Percentiles rank a stretch among this genome's conserved stretches.
Conservation (phyloP, 1,284 basidiomycete species). For the Athelia sp. region DNA sequence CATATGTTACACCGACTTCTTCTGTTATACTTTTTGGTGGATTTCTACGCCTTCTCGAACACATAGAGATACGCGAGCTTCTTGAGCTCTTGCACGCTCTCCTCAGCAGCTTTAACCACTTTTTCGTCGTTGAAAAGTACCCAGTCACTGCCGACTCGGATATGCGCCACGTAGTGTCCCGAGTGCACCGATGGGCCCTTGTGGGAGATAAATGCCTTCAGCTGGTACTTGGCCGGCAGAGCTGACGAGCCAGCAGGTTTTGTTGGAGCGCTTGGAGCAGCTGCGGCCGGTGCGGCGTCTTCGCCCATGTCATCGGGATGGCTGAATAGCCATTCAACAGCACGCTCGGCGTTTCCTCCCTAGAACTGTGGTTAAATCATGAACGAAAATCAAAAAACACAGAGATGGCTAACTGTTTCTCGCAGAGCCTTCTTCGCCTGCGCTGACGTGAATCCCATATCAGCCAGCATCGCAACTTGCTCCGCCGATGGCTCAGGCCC, state of each 20-base stretch:
- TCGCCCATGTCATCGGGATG: conserved; percentile 87
- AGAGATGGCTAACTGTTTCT: conserved; percentile 60
- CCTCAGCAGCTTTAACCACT: conserved; percentile 80
- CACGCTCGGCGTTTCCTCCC: conserved; percentile 76
- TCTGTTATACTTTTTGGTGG: no score
- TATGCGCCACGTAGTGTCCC: conserved; percentile 90
- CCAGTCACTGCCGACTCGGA: conserved; percentile 64
- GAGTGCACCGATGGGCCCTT: conserved; percentile 95
- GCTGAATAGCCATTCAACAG: conserved; percentile 96
- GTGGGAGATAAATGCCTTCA: conserved; percentile 95
- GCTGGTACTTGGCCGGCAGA: conserved; percentile 73
- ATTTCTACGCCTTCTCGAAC: conserved; percentile 59
- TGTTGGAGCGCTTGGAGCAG: conserved; percentile 16
- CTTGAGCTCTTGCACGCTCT: conserved; percentile 71
- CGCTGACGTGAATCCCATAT: conserved; percentile 89
- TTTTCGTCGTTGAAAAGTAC: conserved; percentile 96
- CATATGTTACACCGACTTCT: no score
- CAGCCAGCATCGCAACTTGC: conserved; percentile 69
- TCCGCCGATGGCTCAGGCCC: conserved; percentile 60
- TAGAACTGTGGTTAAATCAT: conserved; percentile 23
- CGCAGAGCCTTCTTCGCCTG: conserved; percentile 88
- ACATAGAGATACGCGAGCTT: conserved; percentile 86
- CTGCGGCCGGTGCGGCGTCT: conserved; percentile 29
- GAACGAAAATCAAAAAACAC: conserved; percentile 2
- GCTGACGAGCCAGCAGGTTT: conserved; percentile 12